These are phyloP conservation scores for Blastobotrys muscicola DNA, from an alignment of 805 yeast species.

Conservation along the genomic window DNA sequence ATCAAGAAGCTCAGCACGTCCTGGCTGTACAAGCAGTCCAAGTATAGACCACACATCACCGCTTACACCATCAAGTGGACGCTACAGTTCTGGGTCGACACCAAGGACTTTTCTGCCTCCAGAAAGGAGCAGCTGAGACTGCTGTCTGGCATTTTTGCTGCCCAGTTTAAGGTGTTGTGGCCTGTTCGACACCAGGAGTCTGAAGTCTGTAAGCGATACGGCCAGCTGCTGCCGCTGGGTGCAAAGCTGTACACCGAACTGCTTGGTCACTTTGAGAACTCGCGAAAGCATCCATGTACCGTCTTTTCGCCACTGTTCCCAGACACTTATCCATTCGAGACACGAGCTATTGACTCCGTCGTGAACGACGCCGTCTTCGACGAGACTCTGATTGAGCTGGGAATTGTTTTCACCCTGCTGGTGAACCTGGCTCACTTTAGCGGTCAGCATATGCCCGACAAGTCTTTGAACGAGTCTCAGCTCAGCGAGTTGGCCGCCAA, in stretches of 20 bases:
- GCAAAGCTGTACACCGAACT: slow-evolving; percentile 23
- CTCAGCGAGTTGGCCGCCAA: slow-evolving; percentile 22
- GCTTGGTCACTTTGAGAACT: slow-evolving; percentile 28
- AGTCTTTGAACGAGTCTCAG: slow-evolving; percentile 18
- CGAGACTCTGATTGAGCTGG: slow-evolving; percentile 62
- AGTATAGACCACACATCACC: slow-evolving; percentile 19
- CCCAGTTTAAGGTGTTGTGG: slow-evolving; percentile 23
- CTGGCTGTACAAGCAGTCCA: slow-evolving; percentile 18
- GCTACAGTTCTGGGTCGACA: slow-evolving; percentile 18
- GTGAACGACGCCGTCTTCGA: slow-evolving; percentile 60
- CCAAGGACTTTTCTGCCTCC: slow-evolving; percentile 12
- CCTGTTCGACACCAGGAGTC: slow-evolving; percentile 19
- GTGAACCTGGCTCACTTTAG: slow-evolving; percentile 19
- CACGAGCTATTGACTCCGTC: slow-evolving; percentile 60
- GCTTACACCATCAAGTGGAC: slow-evolving; percentile 22
- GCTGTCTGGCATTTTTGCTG: slow-evolving; percentile 21
- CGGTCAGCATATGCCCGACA: slow-evolving; percentile 15
- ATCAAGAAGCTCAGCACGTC: slow-evolving; percentile 33
- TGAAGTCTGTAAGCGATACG: slow-evolving; percentile 21
- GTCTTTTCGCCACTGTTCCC: slow-evolving; percentile 49
- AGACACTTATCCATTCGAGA: slow-evolving; percentile 50
- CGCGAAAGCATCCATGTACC: slow-evolving; percentile 54
- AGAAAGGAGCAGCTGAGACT: slow-evolving; percentile 22
- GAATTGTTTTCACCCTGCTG: slow-evolving; percentile 38
- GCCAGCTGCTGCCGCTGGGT: slow-evolving; percentile 23